Conservation (phyloP, 225 moss, liverwort and hornwort genomes). For the Pseudisothecium myosuroides region DNA sequence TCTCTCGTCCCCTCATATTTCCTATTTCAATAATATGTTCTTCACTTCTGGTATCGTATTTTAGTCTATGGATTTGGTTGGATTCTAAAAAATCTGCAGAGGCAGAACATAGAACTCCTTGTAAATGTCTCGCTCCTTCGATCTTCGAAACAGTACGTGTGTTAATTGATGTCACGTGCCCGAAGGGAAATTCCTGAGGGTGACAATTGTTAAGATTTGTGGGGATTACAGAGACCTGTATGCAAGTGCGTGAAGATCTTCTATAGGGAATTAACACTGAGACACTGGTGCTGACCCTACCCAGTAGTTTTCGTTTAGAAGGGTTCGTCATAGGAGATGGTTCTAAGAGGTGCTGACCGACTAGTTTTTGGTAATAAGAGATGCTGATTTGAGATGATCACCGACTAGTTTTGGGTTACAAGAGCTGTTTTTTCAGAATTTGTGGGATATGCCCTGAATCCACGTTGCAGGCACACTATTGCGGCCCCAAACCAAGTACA, state of each 20-base stretch:
- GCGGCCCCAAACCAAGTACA: constrained; percentile 15
- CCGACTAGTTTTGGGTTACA: too few relatives aligned
- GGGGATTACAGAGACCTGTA: too few relatives aligned
- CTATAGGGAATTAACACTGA: accelerated
- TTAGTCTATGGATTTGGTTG: accelerated
- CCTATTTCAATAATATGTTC: accelerated
- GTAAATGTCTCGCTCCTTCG: too few relatives aligned
- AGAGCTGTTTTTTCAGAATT: accelerated
- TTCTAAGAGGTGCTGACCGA: too few relatives aligned
- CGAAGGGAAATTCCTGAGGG: accelerated
- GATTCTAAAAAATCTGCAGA: too few relatives aligned
- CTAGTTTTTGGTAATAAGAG: not conserved
- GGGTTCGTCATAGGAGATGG: accelerated
- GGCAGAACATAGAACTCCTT: accelerated
- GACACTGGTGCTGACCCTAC: not conserved
- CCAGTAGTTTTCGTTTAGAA: accelerated
- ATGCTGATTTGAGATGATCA: accelerated
- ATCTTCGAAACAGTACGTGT: accelerated
- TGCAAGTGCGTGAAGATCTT: accelerated
- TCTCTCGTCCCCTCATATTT: too few relatives aligned
- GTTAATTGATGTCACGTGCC: accelerated
- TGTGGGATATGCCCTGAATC: not conserved
- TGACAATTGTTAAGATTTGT: accelerated
- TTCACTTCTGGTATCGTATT: accelerated
- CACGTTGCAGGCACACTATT: constrained; percentile 39